Base-by-base conservation (phyloP, 169 alveolate genomes). In the Hammondia hammondi region DNA sequence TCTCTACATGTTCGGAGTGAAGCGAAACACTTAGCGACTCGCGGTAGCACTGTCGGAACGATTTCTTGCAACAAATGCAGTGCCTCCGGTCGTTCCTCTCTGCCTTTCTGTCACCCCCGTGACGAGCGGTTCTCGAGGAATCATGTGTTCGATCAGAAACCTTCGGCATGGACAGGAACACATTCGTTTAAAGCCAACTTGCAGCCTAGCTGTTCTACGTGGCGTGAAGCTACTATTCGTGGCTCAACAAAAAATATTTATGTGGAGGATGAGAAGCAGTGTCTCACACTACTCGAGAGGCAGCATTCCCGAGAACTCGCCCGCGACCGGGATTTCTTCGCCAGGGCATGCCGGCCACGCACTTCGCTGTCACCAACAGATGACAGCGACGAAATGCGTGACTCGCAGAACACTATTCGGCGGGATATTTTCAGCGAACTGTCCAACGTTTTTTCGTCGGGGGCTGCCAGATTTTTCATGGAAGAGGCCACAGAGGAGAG, bases 241-340 rank as follows among this genome's bases (percentile, higher is more conserved):
- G 24, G 5, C 61, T 52, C 81, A 71, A 29, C 81, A 71, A 24
- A 10, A n/a, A 21, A 5, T 71, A 29, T n/a, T 29, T 14, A 37
- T 32, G 14, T n/a, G 39, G 52, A 73, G 43, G 85, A n/a, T n/a
- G 90, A 43, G 72, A 70, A 82, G 4, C 37, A 27, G 35, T 52
- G 39, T 27, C 70, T 82, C 71, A 82, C 90, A 9, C 90, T 48
- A 9, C 70, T 82, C 39, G 70, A 21, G 29, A 43, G 70, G 12
- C 90, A 82, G 43, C 70, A 82, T 43, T 19, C 70, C 32, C 90
- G 90, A 12, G 90, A 82, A 52, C 90, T 82, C 5, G 90, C 90
- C 29, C 90, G 90, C 32, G 90, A 82, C 45, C 90, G 61, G 37
- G 32, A 81, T 7, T 35, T 72, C 32, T 10, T 72, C 4, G 45